Base-by-base conservation (phyloP, 2,329 filamentous ascomycete genomes). In the Aspergillus carbonarius region DNA sequence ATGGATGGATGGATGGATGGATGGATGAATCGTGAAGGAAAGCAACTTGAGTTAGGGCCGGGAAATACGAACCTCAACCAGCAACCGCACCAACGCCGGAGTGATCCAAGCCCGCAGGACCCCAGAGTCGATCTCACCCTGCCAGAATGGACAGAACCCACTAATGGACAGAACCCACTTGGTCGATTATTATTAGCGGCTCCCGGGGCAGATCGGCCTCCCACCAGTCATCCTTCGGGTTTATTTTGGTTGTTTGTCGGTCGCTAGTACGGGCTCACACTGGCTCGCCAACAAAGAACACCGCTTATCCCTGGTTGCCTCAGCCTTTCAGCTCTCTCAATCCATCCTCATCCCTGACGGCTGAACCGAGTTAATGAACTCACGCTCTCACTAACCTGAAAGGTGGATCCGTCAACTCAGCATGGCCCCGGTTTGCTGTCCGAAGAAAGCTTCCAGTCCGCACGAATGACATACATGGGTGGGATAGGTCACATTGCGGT, bases 401-500 rank as follows among this genome's bases (percentile, higher is more conserved):
- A 9, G 8, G 30, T 32, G 30, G 30, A 32, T 27, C 30, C 8
- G 30, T 10, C 9, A 20, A 23, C 20, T 18, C 39, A 15, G 39
- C 39, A 23, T 27, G 25, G 32, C 15, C 44, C 44, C 25, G 9
- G 44, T 7, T 15, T 48, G 25, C n/a, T 9, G 23, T n/a, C 23
- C 8, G 6, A 27, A 5, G 12, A 18, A 15, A 39, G 13, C 35
- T 35, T 25, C n/a, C 18, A 46, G 25, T 25, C 20, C 20, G 27
- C 17, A 10, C 17, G n/a, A 47, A 47, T 49, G 40, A 49, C 44
- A 55, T 30, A 49, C 42, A 39, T 48, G 13, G 10, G 25, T 47
- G 18, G 35, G 44, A 55, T 17, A 40, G 25, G 18, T 40, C 51
- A 54, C 30, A 54, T 54, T 44, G 51, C 51, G 51, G 51, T 54